Evolutionary conservation across 805 yeast genomes (phyloP).

Genomic region (Jamesozyma lodderae): DNA sequence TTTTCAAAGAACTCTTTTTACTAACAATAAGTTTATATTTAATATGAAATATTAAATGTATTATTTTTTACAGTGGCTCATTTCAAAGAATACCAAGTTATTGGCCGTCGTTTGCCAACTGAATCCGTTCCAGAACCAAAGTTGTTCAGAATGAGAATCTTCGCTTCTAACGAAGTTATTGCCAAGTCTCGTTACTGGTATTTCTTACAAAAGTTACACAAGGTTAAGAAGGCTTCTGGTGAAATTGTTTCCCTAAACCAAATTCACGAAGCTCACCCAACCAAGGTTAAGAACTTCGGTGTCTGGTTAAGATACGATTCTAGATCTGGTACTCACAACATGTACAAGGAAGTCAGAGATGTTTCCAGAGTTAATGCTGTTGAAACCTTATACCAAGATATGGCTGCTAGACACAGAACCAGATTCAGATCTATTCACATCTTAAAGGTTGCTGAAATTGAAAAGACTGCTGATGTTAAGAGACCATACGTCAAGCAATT

Average conservation of each 20-base stretch:
- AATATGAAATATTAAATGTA: neutral
- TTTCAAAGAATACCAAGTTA: slow-evolving; percentile 98
- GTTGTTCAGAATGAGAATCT: slow-evolving; percentile 99
- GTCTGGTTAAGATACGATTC: slow-evolving; percentile 99
- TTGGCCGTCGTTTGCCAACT: slow-evolving; percentile 99
- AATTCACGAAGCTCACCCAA: slow-evolving; percentile 92
- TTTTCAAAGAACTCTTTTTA: neutral
- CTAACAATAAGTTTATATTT: neutral
- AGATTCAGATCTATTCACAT: slow-evolving; percentile 99
- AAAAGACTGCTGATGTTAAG: slow-evolving; percentile 95
- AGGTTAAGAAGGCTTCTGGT: slow-evolving; percentile 99
- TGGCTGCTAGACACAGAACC: slow-evolving; percentile 99
- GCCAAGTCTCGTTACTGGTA: slow-evolving; percentile 99
- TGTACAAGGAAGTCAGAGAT: slow-evolving; percentile 99
- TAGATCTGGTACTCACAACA: slow-evolving; percentile 99
- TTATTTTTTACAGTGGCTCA: slow-evolving; percentile 61
- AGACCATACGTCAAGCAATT: slow-evolving; percentile 98
- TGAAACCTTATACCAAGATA: slow-evolving; percentile 96
- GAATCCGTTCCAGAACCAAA: slow-evolving; percentile 99
- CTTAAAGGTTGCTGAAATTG: slow-evolving; percentile 98
- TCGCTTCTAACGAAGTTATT: slow-evolving; percentile 97
- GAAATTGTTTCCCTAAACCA: slow-evolving; percentile 91
- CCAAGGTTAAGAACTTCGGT: slow-evolving; percentile 99
- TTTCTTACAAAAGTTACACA: slow-evolving; percentile 98
- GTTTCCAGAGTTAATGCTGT: slow-evolving; percentile 98